Evolutionary conservation across 2,329 filamentous ascomycete genomes (phyloP), one percentile per base, ranked within the genome.

Genomic region (Colletotrichum siamense): DNA sequence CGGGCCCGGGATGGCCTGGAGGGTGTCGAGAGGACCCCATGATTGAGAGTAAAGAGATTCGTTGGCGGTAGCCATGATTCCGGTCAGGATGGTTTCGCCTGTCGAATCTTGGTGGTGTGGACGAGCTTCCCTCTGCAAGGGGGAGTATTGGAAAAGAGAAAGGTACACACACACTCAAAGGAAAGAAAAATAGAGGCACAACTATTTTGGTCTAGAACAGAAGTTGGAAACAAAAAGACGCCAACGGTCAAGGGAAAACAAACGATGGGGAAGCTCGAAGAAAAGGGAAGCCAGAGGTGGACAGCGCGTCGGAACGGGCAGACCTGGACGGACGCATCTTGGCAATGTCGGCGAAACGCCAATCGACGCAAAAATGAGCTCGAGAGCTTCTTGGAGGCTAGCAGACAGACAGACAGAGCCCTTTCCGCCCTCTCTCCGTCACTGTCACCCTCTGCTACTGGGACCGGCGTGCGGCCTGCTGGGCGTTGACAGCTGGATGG

Each of bases 31-130:
- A 9, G 73, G 57, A 1, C 70, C 73, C 73, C 73, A 76, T 16
- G 73, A 68, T 34, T 73, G 73, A 15, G 49, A 69, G 30, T 67
- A 30, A 24, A 65, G 65, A 24, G 73, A 76, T 39, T 76, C 64
- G 73, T 76, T 76, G 64, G 70, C 64, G 64, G 73, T 69, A 32
- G 73, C 73, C 73, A 76, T 76, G 70, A 28, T 73, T 52, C 44
- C 28, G 15, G 49, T 73, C 34, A 36, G 22, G 63, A 65, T 73
- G 18, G 12, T n/a, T 26, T 61, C 32, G 59, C 44, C 44, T 52
- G 44, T 52, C 44, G n/a, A 24, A 52, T 52, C 12, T 69, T 65
- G 18, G 39, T 16, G 59, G 26, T 44, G n/a, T 26, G n/a, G 64
- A 64, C 59, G 18, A 55, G 64, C 28, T 52, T 44, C 59, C 70